Percentiles rank a stretch among this genome's conserved stretches.
Evolutionary conservation across 192 early-diverging fungal species (phyloP).

Genomic region (Backusella australiensis): DNA sequence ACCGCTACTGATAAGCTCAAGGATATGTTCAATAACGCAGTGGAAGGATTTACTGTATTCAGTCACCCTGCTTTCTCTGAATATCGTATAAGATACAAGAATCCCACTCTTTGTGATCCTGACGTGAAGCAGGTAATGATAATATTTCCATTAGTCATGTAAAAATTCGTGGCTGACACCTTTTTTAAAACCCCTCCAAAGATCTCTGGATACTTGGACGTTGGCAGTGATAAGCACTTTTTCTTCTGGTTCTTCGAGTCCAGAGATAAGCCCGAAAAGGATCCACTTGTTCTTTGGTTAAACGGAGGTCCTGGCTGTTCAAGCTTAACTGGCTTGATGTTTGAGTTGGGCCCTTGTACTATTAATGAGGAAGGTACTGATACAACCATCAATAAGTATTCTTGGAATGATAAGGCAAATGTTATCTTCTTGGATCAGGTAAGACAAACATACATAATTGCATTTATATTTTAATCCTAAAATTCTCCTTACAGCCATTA

Average conservation of each 20-base stretch:
- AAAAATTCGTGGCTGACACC: background rate
- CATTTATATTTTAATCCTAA: background rate
- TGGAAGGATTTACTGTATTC: conserved; percentile 42
- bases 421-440: conserved; percentile 82
- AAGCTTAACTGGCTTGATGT: conserved; percentile 35
- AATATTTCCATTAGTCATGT: conserved; percentile 3
- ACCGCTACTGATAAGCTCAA: conserved; percentile 13
- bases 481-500: conserved; percentile 54
- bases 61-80: conserved; percentile 66
- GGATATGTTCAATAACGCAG: conserved; percentile 36
- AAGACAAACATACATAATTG: background rate
- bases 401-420: conserved; percentile 93
- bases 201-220: conserved; percentile 79
- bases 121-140: conserved; percentile 76
- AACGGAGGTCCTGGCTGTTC: conserved; percentile 44
- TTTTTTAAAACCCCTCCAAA: conserved; percentile 19
- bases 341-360: conserved; percentile 63
- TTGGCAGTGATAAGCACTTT: conserved; percentile 73
- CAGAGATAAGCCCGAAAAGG: conserved; percentile 68
- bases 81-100: conserved; percentile 71
- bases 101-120: conserved; percentile 81
- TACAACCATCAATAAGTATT: conserved; percentile 69
- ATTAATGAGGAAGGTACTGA: conserved; percentile 77
- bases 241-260: conserved; percentile 99
- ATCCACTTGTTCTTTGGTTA: conserved; percentile 47